Conservation (phyloP, 2,329 filamentous ascomycete genomes). For the Xylariaceae sp. region DNA sequence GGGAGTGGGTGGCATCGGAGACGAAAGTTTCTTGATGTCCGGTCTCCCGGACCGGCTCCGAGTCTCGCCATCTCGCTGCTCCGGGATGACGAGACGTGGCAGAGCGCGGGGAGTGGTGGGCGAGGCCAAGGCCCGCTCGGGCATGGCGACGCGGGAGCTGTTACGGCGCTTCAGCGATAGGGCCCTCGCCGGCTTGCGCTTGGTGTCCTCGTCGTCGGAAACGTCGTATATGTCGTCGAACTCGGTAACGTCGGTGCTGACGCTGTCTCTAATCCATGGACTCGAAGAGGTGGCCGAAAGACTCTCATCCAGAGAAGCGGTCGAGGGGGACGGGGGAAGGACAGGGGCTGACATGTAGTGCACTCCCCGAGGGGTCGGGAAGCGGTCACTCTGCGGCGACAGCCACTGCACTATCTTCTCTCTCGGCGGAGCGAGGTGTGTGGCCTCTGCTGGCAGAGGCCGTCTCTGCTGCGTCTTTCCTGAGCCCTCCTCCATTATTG, state of each 20-base stretch:
- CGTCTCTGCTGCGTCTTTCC: slow-evolving; percentile 29
- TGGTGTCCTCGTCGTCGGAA: slow-evolving; percentile 64
- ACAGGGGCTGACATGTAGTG: slow-evolving; percentile 57
- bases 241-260: slow-evolving; percentile 58
- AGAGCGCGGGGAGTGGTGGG: slow-evolving; percentile 30
- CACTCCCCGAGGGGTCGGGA: slow-evolving; percentile 63
- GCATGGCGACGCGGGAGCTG: slow-evolving; percentile 28
- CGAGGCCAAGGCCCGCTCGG: slow-evolving; percentile 34
- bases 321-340: slow-evolving; percentile 54
- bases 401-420: slow-evolving; percentile 52
- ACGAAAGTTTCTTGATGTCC: slow-evolving; percentile 40
- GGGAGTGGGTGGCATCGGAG: slow-evolving; percentile 56
- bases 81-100: slow-evolving; percentile 47
- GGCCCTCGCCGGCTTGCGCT: slow-evolving; percentile 36
- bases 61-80: slow-evolving; percentile 24
- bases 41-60: slow-evolving; percentile 39
- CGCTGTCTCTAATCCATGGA: slow-evolving; percentile 56
- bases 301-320: slow-evolving; percentile 41
- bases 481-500: slow-evolving; percentile 53
- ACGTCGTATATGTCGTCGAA: slow-evolving; percentile 86
- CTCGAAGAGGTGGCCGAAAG: slow-evolving; percentile 45
- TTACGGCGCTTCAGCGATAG: slow-evolving; percentile 28
- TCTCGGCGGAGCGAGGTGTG: slow-evolving; percentile 24
- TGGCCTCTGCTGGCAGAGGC: slow-evolving; percentile 18
- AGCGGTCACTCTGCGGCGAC: slow-evolving; percentile 55